Base-by-base conservation (phyloP, 768 basidiomycete species). In the Ramaria rubella region DNA sequence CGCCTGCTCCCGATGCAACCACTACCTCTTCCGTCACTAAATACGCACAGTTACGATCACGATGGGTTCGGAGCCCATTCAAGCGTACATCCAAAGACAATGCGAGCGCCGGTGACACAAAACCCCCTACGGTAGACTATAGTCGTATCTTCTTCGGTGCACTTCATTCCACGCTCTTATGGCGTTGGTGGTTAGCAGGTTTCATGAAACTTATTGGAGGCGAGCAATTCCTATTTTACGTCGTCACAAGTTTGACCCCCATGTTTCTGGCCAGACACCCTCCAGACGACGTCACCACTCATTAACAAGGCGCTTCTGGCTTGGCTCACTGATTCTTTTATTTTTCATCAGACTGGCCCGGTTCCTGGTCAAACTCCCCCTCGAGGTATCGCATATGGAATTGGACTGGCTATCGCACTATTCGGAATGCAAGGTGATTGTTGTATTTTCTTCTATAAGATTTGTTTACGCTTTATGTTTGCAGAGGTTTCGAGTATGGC, bases 371-470 rank as follows among this genome's bases (percentile, higher is more conserved):
- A 75, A 55, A 34, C 61, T 9, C 60, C 69, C 49, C 81, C 82
- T 2, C 69, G 62, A 31, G 78, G 79, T 1, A 72, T 85, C 36
- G 83, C 83, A 0, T 81, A 79, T 64, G 84, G 84, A 1, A 75
- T 86, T 51, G 84, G 83, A 5, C 65, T 85, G 1, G 83, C 76
- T 0, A 70, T 81, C 51, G 81, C 73, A 3, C 64, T 85, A 27
- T 83, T 82, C 59, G 70, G 67, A 0, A 85, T 84, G 83, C 82
- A 84, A 74, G 75, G 81, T 77, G 67, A 24, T 11, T 27, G 5
- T 36, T 57, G 14, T 38, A 31, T 58, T 15, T 50, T 34, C 42
- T 27, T 42, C 30, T 55, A 38, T 38, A 44, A 40, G 45, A 55
- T 44, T 48, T 34, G 17, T n/a, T 23, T 14, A 56, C 43, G 24